phyloP scores from a whole-genome alignment of 106 monocot species.

The Chionographis japonica region DNA sequence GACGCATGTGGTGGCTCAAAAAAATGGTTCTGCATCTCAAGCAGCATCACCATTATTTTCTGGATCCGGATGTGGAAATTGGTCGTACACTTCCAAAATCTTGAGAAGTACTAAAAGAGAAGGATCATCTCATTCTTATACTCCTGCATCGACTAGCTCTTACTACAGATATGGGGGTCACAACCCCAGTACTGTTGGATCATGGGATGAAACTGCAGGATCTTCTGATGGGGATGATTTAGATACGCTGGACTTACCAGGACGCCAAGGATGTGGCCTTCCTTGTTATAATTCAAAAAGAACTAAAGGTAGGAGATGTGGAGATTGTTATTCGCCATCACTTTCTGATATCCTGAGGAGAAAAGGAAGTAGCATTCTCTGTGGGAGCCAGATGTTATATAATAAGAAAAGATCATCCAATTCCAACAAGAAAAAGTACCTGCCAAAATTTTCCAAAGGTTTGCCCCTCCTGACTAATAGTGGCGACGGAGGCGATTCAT shows the following conservation, averaged over 20 bases:
- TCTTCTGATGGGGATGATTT: constrained; percentile 71
- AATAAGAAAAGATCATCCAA: constrained; percentile 38
- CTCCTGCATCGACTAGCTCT: constrained; percentile 79
- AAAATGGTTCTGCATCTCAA: constrained; percentile 31
- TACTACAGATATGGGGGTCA: constrained; percentile 41
- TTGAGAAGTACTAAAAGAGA: constrained; percentile 52
- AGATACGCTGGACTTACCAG: constrained; percentile 40
- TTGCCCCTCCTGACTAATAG: constrained; percentile 56
- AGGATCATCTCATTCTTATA: constrained; percentile 66
- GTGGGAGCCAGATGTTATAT: constrained; percentile 45
- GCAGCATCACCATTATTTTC: constrained; percentile 66
- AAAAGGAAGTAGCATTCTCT: constrained; percentile 64
- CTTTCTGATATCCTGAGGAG: constrained; percentile 62
- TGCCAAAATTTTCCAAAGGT: constrained; percentile 40
- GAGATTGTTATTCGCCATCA: constrained; percentile 75
- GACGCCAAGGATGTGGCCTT: constrained; percentile 59
- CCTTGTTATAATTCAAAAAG: constrained; percentile 71
- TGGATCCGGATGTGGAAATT: constrained; percentile 56
- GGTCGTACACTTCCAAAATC: constrained; percentile 61
- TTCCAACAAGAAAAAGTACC: constrained; percentile 27
- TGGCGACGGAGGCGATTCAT: constrained; percentile 45
- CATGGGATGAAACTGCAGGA: constrained; percentile 48
- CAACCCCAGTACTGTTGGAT: constrained; percentile 46
- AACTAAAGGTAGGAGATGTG: constrained; percentile 39
- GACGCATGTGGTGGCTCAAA: constrained; percentile 20